These are phyloP conservation scores for Ascochyta clinopodiicola DNA, from an alignment of 2,329 filamentous ascomycete species.

Conservation along the genomic window DNA sequence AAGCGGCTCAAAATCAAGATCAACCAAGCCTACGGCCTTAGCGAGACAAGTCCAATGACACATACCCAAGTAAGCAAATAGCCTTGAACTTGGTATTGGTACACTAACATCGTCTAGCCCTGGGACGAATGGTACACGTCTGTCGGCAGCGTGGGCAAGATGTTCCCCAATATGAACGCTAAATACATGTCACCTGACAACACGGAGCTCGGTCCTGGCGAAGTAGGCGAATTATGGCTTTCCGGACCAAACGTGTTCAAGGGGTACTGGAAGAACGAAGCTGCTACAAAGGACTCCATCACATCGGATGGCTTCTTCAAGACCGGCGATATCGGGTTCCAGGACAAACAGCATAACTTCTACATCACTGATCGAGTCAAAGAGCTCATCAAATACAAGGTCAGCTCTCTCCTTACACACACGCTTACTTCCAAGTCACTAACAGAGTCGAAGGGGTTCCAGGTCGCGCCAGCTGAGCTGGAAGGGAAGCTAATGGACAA, in stretches of 20 bases:
- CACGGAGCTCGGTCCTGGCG: constrained; percentile 65
- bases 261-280: constrained; percentile 76
- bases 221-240: constrained; percentile 67
- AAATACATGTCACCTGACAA: constrained; percentile 72
- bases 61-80: constrained; percentile 27
- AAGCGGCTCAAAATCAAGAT: constrained; percentile 63
- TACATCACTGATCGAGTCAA: constrained; percentile 43
- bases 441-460: constrained; percentile 37
- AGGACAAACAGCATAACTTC: constrained; percentile 35
- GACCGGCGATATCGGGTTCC: constrained; percentile 39
- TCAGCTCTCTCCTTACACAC: background rate
- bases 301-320: constrained; percentile 69
- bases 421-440: constrained; percentile 26
- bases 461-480: constrained; percentile 39
- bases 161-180: constrained; percentile 79
- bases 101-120: constrained; percentile 16
- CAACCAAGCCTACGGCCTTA: constrained; percentile 35
- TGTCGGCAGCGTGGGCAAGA: constrained; percentile 76
- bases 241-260: constrained; percentile 80
- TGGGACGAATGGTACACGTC: constrained; percentile 35
- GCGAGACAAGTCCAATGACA: constrained; percentile 35
- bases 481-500: constrained; percentile 38
- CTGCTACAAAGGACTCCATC: constrained; percentile 72
- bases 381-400: constrained; percentile 41
- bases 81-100: background rate